Evolutionary conservation across 345 rosid species (phyloP).

Genomic region (Syzygium grande): DNA sequence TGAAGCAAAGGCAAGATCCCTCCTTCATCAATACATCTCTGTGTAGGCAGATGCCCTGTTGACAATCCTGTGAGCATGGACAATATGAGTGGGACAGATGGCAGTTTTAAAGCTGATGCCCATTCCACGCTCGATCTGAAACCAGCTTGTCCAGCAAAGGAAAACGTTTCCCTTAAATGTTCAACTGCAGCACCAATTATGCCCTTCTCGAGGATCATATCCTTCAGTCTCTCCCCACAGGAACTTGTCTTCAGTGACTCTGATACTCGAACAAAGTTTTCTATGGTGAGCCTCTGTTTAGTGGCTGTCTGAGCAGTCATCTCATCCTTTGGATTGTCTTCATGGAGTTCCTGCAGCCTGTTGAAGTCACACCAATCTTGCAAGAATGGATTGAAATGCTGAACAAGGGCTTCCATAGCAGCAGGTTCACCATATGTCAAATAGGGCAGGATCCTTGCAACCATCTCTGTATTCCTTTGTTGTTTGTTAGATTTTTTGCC

Average conservation of each 20-base stretch:
- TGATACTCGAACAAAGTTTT: conserved; percentile 91
- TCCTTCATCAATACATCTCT: conserved; percentile 74
- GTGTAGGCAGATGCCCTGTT: conserved; percentile 94
- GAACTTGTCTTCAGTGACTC: conserved; percentile 98
- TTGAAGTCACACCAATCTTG: conserved; percentile 87
- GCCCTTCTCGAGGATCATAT: conserved; percentile 83
- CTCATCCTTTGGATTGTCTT: conserved; percentile 76
- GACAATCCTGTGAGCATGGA: conserved; percentile 94
- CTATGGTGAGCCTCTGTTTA: conserved; percentile 70
- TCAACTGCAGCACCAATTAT: conserved; percentile 72
- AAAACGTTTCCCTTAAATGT: conserved; percentile 67
- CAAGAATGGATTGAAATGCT: conserved; percentile 82
- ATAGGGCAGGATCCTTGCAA: conserved; percentile 94
- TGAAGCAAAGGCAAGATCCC: conserved; percentile 83
- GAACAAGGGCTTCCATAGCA: conserved; percentile 95
- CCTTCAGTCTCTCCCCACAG: conserved; percentile 94
- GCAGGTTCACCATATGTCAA: conserved; percentile 98
- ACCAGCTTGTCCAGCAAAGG: conserved; percentile 71
- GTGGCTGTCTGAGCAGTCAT: conserved; percentile 53
- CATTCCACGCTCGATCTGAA: conserved; percentile 69
- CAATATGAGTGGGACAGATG: conserved; percentile 83
- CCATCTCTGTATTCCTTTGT: conserved; percentile 99
- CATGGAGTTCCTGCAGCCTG: conserved; percentile 57
- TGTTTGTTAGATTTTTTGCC: conserved; percentile 96
- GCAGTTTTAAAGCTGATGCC: conserved; percentile 67